Base-by-base conservation (phyloP, 2,329 filamentous ascomycete species). In the Colletotrichum sp. region DNA sequence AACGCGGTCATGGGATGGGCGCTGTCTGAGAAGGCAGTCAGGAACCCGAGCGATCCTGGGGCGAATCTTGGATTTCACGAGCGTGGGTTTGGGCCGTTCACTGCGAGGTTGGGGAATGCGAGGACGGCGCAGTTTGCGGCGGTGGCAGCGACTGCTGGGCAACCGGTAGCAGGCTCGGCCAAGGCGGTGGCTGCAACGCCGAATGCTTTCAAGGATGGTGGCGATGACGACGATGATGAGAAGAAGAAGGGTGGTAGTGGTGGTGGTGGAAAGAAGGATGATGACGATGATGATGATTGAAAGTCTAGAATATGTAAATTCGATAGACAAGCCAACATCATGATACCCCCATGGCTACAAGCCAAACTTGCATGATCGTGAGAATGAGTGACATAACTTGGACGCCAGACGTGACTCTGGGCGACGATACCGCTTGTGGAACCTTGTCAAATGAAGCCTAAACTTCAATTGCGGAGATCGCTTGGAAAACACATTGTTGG, bases 71-170 rank as follows among this genome's bases (percentile, higher is more conserved):
- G 78, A 0, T 84, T 84, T 62, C 83, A 84, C 72, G 80, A 85
- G 64, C 69, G 77, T 5, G 83, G 83, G 1, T 81, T 83, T 44
- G 81, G 82, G 1, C 79, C 79, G 0, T 83, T 83, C 39, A 79
- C 79, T 12, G 80, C 80, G 15, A 77, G 79, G 18, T 82, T 86
- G 2, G 86, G 78, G 3, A 80, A 79, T 6, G 87, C 81, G 15
- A 85, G 83, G 69, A 80, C 81, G 18, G 79, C 81, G 30, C 85
- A 85, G 72, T 84, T 84, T 57, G 86, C 77, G 5, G 85, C 76
- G 1, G 85, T 85, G 80, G 86, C 86, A 30, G 87, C 79, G 26
- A 82, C 81, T n/a, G 86, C 84, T 5, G 85, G 85, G 2, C 83
- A 76, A 21, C 80, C 82, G 3, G 81, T 82, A 36, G 81, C 83